Evolutionary conservation across 2,329 filamentous ascomycete species (phyloP), one percentile per base, ranked within the genome.

Genomic region (Rasamsonia emersonii): DNA sequence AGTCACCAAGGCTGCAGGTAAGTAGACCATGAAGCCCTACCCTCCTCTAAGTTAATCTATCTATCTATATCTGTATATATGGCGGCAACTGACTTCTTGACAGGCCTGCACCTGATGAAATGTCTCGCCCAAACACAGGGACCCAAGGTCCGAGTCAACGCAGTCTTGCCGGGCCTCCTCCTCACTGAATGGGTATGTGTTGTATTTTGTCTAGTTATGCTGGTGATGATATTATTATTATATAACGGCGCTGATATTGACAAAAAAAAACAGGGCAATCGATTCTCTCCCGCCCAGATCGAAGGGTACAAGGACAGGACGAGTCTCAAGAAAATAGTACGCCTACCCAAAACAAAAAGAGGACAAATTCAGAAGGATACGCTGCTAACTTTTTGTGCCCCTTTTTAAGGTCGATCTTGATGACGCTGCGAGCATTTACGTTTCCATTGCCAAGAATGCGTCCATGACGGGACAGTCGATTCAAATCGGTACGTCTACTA

Each of bases 1-100:
- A 0, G 79, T 88, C 11, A 82, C 81, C 21, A 91, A 91, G 53
- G 73, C 83, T 1, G 84, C 84, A 8, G 74, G 79, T 59, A 52
- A 28, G 37, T 13, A 15, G 15, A 11, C n/a, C 2, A 18, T 18
- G 4, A n/a, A 17, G 2, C 9, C 4, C 18, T 19, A 9, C n/a
- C n/a, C n/a, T n/a, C n/a, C n/a, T n/a, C n/a, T n/a, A n/a, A n/a
- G n/a, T n/a, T n/a, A n/a, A n/a, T 17, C 14, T 27, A 14, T n/a
- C 5, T 8, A n/a, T 29, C 2, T 18, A 11, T 18, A 20, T 21
- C 18, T n/a, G n/a, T n/a, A n/a, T n/a, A n/a, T n/a, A n/a, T n/a
- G n/a, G n/a, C n/a, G 14, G 18, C 15, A 14, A 25, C 33, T 42
- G 10, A 37, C 24, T 28, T 30, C 14, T 10, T 36, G 16, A 25